Conservation (phyloP, 805 yeast species). For the Teunomyces aglyptinius region DNA sequence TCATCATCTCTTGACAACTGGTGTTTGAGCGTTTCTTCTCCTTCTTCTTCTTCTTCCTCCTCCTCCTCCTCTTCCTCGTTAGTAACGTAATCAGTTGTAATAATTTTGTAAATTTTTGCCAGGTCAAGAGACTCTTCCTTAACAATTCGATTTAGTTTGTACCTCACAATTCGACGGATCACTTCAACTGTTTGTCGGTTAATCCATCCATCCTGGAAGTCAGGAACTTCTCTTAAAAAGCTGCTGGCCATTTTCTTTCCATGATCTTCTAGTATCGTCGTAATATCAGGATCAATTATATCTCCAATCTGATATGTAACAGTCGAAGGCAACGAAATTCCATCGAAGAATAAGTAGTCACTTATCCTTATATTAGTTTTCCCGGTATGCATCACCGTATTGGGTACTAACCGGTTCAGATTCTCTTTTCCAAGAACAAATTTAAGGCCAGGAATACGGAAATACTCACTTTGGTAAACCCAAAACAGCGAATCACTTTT, state of each 20-base stretch:
- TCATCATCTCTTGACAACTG: slow-evolving; percentile 15
- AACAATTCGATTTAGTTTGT: slow-evolving; percentile 64
- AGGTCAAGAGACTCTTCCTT: slow-evolving; percentile 47
- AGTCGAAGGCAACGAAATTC: slow-evolving; percentile 63
- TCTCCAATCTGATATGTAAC: slow-evolving; percentile 80
- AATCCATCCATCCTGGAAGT: slow-evolving; percentile 80
- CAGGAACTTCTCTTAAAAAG: slow-evolving; percentile 33
- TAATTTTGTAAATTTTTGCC: slow-evolving; percentile 42
- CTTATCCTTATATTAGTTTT: slow-evolving; percentile 21
- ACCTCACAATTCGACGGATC: slow-evolving; percentile 66
- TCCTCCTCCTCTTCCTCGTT: slow-evolving; percentile 19
- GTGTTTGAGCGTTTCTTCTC: slow-evolving; percentile 6
- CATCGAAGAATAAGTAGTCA: slow-evolving; percentile 61
- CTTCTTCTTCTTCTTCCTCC: slow-evolving; percentile 17
- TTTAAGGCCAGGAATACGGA: slow-evolving; percentile 48
- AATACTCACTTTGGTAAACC: slow-evolving; percentile 80
- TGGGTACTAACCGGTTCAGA: slow-evolving; percentile 22
- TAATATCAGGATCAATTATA: slow-evolving; percentile 63
- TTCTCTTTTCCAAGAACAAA: slow-evolving; percentile 8
- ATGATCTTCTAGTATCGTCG: slow-evolving; percentile 36
- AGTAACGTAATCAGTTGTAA: slow-evolving; percentile 33
- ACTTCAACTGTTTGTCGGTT: slow-evolving; percentile 58
- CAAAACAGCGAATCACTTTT: slow-evolving; percentile 51
- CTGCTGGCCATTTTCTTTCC: slow-evolving; percentile 29
- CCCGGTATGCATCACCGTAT: slow-evolving; percentile 16